Evolutionary conservation across 2,329 filamentous ascomycete genomes (phyloP).

Genomic region (Cladophialophora chaetospira): DNA sequence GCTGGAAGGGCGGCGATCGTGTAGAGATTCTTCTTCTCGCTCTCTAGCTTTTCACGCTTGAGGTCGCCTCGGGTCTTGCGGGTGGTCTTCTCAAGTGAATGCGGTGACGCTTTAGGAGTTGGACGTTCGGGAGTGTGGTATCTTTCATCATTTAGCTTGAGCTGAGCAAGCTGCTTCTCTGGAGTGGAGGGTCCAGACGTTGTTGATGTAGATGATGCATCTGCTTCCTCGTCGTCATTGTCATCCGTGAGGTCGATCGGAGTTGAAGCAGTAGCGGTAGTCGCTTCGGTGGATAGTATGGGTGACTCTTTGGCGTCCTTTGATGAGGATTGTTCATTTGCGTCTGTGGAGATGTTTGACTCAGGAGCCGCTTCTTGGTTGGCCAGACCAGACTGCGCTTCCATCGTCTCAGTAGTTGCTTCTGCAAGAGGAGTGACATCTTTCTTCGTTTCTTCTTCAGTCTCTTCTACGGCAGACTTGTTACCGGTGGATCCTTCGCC

Average conservation of each 20-base stretch:
- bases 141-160: conserved; percentile 21
- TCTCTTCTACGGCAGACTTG: not conserved
- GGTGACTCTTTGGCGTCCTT: not conserved
- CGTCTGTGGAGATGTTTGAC: not conserved
- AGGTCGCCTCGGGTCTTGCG: conserved; percentile 31
- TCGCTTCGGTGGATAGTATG: not conserved
- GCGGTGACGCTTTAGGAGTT: conserved; percentile 29
- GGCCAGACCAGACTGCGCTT: conserved; percentile 3
- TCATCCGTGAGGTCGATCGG: conserved; percentile 9
- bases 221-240: not conserved
- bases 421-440: not conserved
- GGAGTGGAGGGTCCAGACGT: conserved; percentile 14
- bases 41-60: conserved; percentile 28
- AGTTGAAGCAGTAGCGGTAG: not conserved
- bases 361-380: conserved; percentile 1
- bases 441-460: not conserved
- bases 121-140: conserved; percentile 12
- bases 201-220: conserved; percentile 1
- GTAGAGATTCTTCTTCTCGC: conserved; percentile 32
- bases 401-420: not conserved
- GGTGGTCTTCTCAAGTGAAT: conserved; percentile 21
- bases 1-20: conserved; percentile 40
- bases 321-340: not conserved
- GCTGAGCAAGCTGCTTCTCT: conserved; percentile 17
- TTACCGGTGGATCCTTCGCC: not conserved